Conservation (phyloP, 2,329 filamentous ascomycete species). For the Dothideomycetidae sp. region DNA sequence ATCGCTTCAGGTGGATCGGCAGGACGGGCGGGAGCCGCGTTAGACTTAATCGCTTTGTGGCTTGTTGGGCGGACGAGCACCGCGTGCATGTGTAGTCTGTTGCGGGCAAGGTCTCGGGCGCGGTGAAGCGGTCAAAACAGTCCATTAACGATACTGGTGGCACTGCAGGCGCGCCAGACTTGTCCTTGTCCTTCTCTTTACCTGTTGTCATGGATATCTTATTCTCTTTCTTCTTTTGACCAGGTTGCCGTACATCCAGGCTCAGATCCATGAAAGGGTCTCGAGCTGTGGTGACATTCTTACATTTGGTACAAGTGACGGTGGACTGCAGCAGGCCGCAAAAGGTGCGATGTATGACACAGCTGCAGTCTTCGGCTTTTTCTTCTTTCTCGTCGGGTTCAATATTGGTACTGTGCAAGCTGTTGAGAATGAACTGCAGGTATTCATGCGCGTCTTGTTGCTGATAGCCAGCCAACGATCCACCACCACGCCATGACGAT, state of each 20-base stretch:
- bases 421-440: constrained; percentile 87
- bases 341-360: constrained; percentile 87
- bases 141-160: constrained; percentile 30
- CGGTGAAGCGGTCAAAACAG: constrained; percentile 79
- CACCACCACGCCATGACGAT: constrained; percentile 69
- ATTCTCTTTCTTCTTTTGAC: constrained; percentile 35
- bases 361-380: constrained; percentile 47
- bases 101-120: constrained; percentile 55
- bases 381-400: constrained; percentile 25
- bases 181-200: constrained; percentile 14
- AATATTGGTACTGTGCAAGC: constrained; percentile 65
- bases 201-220: constrained; percentile 31
- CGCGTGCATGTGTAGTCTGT: constrained; percentile 78
- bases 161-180: constrained; percentile 16
- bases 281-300: constrained; percentile 64
- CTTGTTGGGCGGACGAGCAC: constrained; percentile 61
- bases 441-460: constrained; percentile 97
- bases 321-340: constrained; percentile 84
- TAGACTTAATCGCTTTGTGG: constrained; percentile 70
- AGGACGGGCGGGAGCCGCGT: constrained; percentile 77
- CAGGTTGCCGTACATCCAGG: constrained; percentile 58
- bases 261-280: constrained; percentile 88
- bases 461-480: constrained; percentile 65
- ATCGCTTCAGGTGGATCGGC: constrained; percentile 72
- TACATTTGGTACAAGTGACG: constrained; percentile 79